Evolutionary conservation across 768 basidiomycete species (phyloP).

Genomic region (Phanerochaete carnosa): DNA sequence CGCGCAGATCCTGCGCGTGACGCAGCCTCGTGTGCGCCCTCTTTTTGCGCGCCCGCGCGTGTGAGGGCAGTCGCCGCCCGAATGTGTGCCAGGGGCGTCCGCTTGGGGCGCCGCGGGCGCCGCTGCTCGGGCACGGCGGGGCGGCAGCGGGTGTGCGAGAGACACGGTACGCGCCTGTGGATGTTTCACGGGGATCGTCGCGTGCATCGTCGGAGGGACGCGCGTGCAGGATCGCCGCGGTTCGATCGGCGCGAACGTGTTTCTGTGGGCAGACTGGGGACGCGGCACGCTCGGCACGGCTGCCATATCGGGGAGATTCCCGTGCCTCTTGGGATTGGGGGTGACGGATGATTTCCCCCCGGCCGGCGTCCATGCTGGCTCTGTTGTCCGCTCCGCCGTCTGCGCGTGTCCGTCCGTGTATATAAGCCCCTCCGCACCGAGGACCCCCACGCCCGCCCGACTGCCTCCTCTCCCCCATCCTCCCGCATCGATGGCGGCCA

Average conservation of each 20-base stretch:
- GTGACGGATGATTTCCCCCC: too few species aligned
- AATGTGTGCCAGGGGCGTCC: too few species aligned
- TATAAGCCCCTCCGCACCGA: not conserved
- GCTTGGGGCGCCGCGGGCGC: not conserved
- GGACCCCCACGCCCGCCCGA: not conserved
- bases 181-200: not conserved
- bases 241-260: not conserved
- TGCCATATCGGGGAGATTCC: not conserved
- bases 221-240: not conserved
- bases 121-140: not conserved
- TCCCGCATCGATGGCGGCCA: not conserved
- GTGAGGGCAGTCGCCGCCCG: too few species aligned
- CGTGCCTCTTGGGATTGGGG: not conserved
- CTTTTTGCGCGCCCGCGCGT: too few species aligned
- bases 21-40: not conserved
- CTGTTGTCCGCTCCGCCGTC: too few species aligned
- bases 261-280: not conserved
- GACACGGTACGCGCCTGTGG: not conserved
- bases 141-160: not conserved
- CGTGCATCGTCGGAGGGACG: not conserved
- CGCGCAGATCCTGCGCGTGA: not conserved
- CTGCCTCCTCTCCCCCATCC: not conserved
- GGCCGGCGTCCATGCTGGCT: too few species aligned
- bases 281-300: not conserved
- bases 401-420: not conserved